Conservation (phyloP, 139 green algal genomes). For the Closterium sp. region DNA sequence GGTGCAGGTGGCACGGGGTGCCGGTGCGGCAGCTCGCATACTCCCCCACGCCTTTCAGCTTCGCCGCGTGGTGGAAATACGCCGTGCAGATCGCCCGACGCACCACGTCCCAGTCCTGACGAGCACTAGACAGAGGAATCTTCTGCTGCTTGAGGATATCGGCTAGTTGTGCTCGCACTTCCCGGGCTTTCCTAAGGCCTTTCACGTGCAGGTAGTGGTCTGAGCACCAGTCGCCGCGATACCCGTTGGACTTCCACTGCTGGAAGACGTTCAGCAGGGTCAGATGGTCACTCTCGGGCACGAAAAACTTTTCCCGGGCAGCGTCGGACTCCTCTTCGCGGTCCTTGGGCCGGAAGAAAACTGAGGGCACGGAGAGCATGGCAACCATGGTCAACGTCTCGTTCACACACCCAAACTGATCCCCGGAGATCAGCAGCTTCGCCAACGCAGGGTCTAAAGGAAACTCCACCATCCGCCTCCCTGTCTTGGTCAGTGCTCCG, state of each 20-base stretch:
- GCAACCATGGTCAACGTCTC: constrained; percentile 84
- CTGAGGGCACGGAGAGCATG: constrained; percentile 88
- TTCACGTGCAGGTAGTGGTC: constrained; percentile 95
- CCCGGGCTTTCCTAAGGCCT: constrained; percentile 83
- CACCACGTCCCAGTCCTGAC: constrained; percentile 90
- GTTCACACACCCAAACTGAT: constrained; percentile 48
- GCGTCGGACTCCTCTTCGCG: constrained; percentile 89
- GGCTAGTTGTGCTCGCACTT: constrained; percentile 67
- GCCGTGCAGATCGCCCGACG: constrained; percentile 93
- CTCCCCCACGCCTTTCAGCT: constrained; percentile 92
- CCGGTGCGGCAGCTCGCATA: constrained; percentile 85
- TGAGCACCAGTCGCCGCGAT: constrained; percentile 85
- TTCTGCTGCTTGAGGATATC: constrained; percentile 96
- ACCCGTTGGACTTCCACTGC: constrained; percentile 96
- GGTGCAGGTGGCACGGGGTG: constrained; percentile 87
- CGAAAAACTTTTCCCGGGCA: constrained; percentile 98
- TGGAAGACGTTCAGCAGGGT: constrained; percentile 97
- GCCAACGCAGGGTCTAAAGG: constrained; percentile 61
- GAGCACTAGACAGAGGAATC: constrained; percentile 65
- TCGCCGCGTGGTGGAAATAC: constrained; percentile 95
- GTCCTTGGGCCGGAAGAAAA: constrained; percentile 86
- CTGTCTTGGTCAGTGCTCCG: constrained; percentile 53
- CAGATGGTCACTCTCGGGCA: constrained; percentile 97
- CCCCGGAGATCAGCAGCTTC: constrained; percentile 55
- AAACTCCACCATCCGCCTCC: constrained; percentile 57